phyloP scores from a whole-genome alignment of 352 stramenopile genomes.

The Hyaloperonospora arabidopsidis region DNA sequence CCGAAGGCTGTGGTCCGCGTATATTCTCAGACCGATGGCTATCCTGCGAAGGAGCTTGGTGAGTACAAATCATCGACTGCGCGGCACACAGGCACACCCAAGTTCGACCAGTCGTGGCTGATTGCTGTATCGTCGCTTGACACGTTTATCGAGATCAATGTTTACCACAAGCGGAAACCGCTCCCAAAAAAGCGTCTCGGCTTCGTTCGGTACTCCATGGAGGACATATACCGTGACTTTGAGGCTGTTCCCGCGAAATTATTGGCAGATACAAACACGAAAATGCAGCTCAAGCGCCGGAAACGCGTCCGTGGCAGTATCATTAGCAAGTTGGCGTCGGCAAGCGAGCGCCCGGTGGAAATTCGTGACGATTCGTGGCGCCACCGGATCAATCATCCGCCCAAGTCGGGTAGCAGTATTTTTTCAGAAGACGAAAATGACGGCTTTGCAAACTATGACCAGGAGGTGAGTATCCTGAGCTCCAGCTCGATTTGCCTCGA shows the following conservation, averaged over 20 bases:
- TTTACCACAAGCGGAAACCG: constrained; percentile 84
- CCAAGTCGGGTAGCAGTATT: constrained; percentile 35
- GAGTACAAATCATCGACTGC: constrained; percentile 70
- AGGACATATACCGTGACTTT: constrained; percentile 84
- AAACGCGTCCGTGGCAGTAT: constrained; percentile 77
- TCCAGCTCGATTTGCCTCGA: constrained; percentile 45
- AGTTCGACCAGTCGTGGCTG: constrained; percentile 82
- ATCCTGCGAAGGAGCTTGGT: constrained; percentile 40
- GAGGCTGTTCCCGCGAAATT: constrained; percentile 64
- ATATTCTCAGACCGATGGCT: constrained; percentile 41
- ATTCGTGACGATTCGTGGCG: constrained; percentile 62
- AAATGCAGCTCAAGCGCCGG: constrained; percentile 67
- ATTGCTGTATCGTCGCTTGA: constrained; percentile 61
- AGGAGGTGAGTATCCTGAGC: constrained; percentile 56
- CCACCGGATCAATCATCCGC: constrained; percentile 40
- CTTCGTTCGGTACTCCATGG: constrained; percentile 62
- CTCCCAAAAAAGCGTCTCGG: constrained; percentile 72
- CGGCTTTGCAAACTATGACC: constrained; percentile 57
- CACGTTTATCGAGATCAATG: constrained; percentile 71
- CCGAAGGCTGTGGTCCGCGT: constrained; percentile 63
- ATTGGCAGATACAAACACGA: constrained; percentile 55
- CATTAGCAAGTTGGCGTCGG: constrained; percentile 54
- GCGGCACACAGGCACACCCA: constrained; percentile 49
- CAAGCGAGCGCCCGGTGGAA: constrained; percentile 35
- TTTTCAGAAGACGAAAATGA: constrained; percentile 40